Percentiles rank a stretch among this genome's conserved stretches.
Evolutionary conservation across 139 green algal genomes (phyloP).

Genomic region (Chlorella sp.): DNA sequence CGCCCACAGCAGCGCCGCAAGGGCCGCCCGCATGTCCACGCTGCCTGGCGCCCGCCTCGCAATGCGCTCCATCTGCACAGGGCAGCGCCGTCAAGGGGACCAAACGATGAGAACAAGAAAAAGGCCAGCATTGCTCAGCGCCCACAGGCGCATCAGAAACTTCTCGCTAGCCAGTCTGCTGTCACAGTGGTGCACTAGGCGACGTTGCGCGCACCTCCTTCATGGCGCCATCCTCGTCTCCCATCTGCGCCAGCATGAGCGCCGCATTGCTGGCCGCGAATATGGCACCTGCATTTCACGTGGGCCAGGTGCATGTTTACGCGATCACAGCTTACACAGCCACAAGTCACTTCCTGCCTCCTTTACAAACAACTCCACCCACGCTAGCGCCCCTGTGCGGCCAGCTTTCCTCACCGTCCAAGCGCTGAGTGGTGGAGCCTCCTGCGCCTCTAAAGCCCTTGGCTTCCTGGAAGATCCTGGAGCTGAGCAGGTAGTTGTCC

Average conservation of each 20-base stretch:
- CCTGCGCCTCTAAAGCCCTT: constrained; percentile 41
- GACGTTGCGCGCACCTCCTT: constrained; percentile 54
- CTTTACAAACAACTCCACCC: too few species aligned
- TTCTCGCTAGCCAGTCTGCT: too few species aligned
- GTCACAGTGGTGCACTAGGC: too few species aligned
- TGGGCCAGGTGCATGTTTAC: neutral
- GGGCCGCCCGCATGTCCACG: constrained; percentile 73
- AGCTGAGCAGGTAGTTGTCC: constrained; percentile 45
- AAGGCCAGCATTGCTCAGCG: neutral
- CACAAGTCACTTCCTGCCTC: neutral
- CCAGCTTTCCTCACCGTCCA: constrained; percentile 44
- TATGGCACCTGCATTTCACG: constrained; percentile 37
- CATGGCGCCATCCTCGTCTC: constrained; percentile 44
- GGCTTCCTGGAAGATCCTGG: constrained; percentile 59
- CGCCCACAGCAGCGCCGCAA: constrained; percentile 73
- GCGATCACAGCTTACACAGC: neutral
- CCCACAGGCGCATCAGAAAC: too few species aligned
- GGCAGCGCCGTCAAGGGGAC: neutral
- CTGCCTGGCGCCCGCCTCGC: constrained; percentile 64
- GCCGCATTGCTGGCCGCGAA: constrained; percentile 60
- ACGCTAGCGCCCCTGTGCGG: neutral
- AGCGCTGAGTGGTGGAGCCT: constrained; percentile 45
- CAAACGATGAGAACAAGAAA: neutral
- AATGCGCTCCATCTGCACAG: constrained; percentile 49
- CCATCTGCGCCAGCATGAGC: constrained; percentile 70